Base-by-base conservation (phyloP, 352 stramenopile genomes). In the Globisporangium heterothallicum region DNA sequence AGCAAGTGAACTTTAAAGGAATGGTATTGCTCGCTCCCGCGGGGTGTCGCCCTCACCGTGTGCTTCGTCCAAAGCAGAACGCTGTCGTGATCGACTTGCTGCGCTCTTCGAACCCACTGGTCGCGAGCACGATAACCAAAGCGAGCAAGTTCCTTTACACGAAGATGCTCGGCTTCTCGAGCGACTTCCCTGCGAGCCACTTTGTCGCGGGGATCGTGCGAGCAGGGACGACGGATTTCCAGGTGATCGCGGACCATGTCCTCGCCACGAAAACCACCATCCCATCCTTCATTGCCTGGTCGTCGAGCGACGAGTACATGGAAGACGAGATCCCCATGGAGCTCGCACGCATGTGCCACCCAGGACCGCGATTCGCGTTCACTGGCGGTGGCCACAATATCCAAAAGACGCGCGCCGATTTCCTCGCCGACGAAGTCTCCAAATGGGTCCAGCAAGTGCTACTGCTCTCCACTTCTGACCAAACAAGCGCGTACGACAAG, bases 391-490 rank as follows among this genome's bases (percentile, higher is more conserved):
- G 70, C 1, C 74, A 84, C 61, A 86, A 86, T 48, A 65, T 84
- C 32, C 74, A 86, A 43, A 86, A 86, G 65, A 82, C 72, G 24
- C 59, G 69, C 25, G 66, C 69, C 0, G 63, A 75, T 1, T 27
- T 58, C 25, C 44, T 78, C 26, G 64, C 61, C 12, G 6, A 18
- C 1, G 66, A 49, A 6, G 48, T 76, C 19, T 51, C 16, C 0
- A 29, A 54, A 16, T 78, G 69, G 69, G 58, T 68, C 0, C 45
- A 59, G 8, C 21, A 44, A 0, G 58, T 72, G 16, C 26, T 70
- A 29, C 47, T 38, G 0, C 34, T n/a, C n/a, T n/a, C n/a, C n/a
- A n/a, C n/a, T n/a, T n/a, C n/a, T n/a, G n/a, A n/a, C n/a, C n/a
- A n/a, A n/a, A n/a, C n/a, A n/a, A n/a, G n/a, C n/a, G n/a, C n/a